A percentile compares a stretch with the other conserved stretches of the same genome.
Evolutionary conservation across 805 yeast species (phyloP).

Genomic region (Candida ortonii): DNA sequence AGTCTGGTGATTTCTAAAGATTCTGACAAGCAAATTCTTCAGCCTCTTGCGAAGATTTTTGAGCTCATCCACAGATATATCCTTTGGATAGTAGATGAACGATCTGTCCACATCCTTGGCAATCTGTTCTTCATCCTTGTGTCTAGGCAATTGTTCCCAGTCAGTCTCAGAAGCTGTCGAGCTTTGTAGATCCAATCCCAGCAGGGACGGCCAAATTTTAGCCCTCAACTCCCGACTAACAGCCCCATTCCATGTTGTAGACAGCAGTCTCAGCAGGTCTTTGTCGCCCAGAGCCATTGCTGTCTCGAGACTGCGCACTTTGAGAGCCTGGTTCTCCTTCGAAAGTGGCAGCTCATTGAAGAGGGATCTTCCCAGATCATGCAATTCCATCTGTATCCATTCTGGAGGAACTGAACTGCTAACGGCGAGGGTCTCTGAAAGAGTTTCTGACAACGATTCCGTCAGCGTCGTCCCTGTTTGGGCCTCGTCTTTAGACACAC

Average conservation of each 20-base stretch:
- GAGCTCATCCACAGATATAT: conserved; percentile 19
- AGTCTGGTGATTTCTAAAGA: conserved; percentile 59
- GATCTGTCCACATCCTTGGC: conserved; percentile 74
- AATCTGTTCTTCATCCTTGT: conserved; percentile 77
- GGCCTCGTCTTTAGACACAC: no score
- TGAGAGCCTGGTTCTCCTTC: conserved; percentile 37
- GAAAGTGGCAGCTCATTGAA: conserved; percentile 43
- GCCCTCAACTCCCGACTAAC: conserved; percentile 40
- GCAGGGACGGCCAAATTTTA: conserved; percentile 50
- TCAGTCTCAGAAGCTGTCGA: conserved; percentile 1
- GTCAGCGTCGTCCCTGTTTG: no score
- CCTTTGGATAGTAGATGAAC: conserved; percentile 42
- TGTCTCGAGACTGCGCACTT: conserved; percentile 37
- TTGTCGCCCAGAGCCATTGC: conserved; percentile 34
- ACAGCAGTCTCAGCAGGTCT: conserved; percentile 31
- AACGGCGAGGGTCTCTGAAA: no score
- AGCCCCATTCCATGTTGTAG: conserved; percentile 48
- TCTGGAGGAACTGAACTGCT: conserved; percentile 27
- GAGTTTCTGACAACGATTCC: no score
- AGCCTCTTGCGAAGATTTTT: conserved; percentile 40
- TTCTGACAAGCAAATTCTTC: conserved; percentile 42
- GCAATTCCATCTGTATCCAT: conserved; percentile 52
- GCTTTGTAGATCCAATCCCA: conserved; percentile 31
- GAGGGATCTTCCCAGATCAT: conserved; percentile 44
- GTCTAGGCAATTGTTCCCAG: conserved; percentile 39